Evolutionary conservation across 805 yeast species (phyloP).

Genomic region (Jamesozyma hellenica): DNA sequence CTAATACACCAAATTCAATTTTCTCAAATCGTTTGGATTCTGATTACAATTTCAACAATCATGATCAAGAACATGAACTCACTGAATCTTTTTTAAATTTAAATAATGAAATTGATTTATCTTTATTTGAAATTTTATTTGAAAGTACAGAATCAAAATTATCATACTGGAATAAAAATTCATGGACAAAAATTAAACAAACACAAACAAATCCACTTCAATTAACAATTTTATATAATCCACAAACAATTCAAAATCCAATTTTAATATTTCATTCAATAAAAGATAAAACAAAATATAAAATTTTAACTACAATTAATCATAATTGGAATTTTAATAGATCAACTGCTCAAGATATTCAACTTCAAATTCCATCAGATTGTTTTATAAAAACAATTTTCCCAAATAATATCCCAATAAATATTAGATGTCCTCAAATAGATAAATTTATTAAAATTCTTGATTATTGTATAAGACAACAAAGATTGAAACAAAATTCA

Average conservation of each 20-base stretch:
- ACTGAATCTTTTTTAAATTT: no score
- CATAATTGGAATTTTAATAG: constrained; percentile 14
- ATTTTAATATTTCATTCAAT: constrained; percentile 10
- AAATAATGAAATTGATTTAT: no score
- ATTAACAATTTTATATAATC: constrained; percentile 4
- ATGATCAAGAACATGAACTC: no score
- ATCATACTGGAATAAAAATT: constrained; percentile 14
- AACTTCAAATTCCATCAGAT: constrained; percentile 10
- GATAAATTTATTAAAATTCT: constrained; percentile 13
- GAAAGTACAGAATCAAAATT: constrained; percentile 9
- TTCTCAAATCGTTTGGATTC: no score
- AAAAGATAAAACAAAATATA: constrained; percentile 4
- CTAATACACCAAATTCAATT: no score
- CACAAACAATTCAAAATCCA: constrained; percentile 1
- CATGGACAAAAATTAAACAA: constrained; percentile 12
- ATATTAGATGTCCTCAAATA: constrained; percentile 13
- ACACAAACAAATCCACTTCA: constrained; percentile 1
- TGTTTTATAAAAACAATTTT: constrained; percentile 7
- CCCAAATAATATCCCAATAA: constrained; percentile 6
- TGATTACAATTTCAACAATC: no score
- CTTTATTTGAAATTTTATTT: constrained; percentile 4
- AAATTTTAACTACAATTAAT: constrained; percentile 11
- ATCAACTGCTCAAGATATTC: constrained; percentile 25
- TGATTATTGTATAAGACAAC: constrained; percentile 11
- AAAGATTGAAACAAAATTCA: constrained; percentile 4